Conservation (phyloP, 2,329 filamentous ascomycete species). For the Cordyceps fumosorosea region DNA sequence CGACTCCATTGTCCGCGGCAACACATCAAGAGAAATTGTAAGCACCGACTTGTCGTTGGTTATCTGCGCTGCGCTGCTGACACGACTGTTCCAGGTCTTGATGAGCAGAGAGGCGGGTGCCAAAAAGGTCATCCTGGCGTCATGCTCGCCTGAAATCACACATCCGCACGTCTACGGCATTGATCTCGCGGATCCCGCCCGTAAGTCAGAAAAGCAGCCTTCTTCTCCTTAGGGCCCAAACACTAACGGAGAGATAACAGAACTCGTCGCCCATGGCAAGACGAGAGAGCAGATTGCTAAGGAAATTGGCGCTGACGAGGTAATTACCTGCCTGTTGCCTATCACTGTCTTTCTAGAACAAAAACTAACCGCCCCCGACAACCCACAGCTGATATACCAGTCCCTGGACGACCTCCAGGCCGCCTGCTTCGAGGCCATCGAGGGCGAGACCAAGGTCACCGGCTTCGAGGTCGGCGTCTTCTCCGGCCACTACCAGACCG, state of each 20-base stretch:
- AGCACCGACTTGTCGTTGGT: background rate
- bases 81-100: conserved; percentile 12
- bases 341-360: background rate
- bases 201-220: conserved; percentile 12
- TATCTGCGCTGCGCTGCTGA: background rate
- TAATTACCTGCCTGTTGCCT: background rate
- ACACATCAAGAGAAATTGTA: conserved; percentile 53
- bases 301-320: conserved; percentile 36
- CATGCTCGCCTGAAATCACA: conserved; percentile 72
- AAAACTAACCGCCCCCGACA: background rate
- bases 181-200: conserved; percentile 29
- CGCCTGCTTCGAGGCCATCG: conserved; percentile 67
- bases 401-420: conserved; percentile 68
- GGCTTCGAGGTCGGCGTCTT: conserved; percentile 91
- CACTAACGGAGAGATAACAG: conserved; percentile 9
- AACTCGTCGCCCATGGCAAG: conserved; percentile 31
- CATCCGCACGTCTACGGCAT: conserved; percentile 65
- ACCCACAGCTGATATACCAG: conserved; percentile 46
- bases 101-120: conserved; percentile 82
- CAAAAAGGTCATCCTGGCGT: conserved; percentile 73
- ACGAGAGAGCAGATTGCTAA: conserved; percentile 33
- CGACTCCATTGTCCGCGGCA: conserved; percentile 76
- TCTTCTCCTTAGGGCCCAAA: too few relatives aligned
- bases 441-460: conserved; percentile 44
- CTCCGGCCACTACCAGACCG: conserved; percentile 78